Evolutionary conservation across 108 stramenopile genomes (phyloP).

Genomic region (Parietichytrium sp.): DNA sequence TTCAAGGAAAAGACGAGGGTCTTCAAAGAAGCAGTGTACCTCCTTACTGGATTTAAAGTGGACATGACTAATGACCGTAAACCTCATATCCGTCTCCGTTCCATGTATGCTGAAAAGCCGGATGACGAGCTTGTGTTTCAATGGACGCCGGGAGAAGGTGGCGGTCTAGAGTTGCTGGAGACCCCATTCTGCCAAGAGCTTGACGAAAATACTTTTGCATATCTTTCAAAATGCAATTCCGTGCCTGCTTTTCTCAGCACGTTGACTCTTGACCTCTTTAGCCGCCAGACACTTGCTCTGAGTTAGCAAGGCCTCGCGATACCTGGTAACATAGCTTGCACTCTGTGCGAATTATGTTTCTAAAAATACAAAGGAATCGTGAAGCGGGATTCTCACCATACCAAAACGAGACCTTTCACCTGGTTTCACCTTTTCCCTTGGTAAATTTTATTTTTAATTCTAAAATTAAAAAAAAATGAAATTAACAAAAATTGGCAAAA

Average conservation of each 20-base stretch:
- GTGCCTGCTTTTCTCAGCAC: slow-evolving; percentile 90
- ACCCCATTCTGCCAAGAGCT: slow-evolving; percentile 77
- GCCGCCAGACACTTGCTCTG: slow-evolving; percentile 86
- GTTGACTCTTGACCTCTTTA: slow-evolving; percentile 77
- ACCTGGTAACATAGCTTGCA: no score
- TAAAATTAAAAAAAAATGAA: no score
- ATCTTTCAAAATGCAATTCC: slow-evolving; percentile 76
- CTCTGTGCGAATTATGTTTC: no score
- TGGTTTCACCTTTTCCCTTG: no score
- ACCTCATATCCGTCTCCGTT: slow-evolving; percentile 77
- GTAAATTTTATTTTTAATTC: no score
- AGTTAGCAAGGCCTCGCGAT: no score
- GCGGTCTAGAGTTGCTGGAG: slow-evolving; percentile 69
- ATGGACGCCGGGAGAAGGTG: slow-evolving; percentile 40
- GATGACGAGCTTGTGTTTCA: slow-evolving; percentile 82
- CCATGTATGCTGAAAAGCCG: slow-evolving; percentile 85
- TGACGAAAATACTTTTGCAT: slow-evolving; percentile 64
- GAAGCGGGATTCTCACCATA: no score
- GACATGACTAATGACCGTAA: slow-evolving; percentile 70
- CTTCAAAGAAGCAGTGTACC: slow-evolving; percentile 86
- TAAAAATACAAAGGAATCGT: no score
- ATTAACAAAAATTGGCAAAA: no score
- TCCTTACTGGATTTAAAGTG: slow-evolving; percentile 85
- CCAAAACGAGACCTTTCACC: no score
- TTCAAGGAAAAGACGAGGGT: slow-evolving; percentile 83